Evolutionary conservation across 768 basidiomycete genomes (phyloP).

Genomic region (Guyanaporus albipodus): DNA sequence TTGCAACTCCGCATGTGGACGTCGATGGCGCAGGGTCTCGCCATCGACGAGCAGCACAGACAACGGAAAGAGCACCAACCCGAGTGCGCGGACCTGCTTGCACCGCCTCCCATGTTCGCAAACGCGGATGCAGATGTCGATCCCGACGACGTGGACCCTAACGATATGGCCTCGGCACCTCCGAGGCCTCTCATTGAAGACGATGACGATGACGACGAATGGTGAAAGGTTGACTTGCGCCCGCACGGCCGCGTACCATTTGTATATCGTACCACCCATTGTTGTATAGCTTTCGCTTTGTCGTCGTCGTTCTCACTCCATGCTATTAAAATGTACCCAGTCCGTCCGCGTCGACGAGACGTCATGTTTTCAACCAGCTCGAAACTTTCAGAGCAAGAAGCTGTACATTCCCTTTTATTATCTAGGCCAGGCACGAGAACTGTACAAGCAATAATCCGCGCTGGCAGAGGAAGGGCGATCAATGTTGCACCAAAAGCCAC

Average conservation of each 20-base stretch:
- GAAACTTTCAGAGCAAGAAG: not conserved
- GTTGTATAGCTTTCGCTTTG: no score
- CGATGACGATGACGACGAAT: constrained; percentile 28
- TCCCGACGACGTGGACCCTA: constrained; percentile 2
- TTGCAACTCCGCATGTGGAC: constrained; percentile 43
- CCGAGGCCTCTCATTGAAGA: no score
- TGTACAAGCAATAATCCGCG: not conserved
- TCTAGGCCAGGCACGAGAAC: constrained; percentile 8
- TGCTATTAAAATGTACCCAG: no score
- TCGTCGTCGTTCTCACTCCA: no score
- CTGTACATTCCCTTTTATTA: constrained; percentile 12
- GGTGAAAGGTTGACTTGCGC: no score
- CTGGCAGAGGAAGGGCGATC: constrained; percentile 11
- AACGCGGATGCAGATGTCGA: not conserved
- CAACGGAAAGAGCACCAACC: constrained; percentile 14
- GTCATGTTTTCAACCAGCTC: no score
- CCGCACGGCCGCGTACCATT: no score
- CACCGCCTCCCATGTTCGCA: constrained; percentile 8
- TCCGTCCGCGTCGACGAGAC: no score
- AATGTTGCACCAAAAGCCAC: constrained; percentile 30
- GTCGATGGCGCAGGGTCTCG: constrained; percentile 41
- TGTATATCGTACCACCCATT: no score
- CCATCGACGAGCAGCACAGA: constrained; percentile 45
- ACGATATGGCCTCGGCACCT: constrained; percentile 17
- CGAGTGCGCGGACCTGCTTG: constrained; percentile 10